A percentile compares a stretch with the other conserved stretches of the same genome.
These are phyloP conservation scores for Zygnema circumcarinatum DNA, from an alignment of 139 green algal genomes.

Conservation along the genomic window DNA sequence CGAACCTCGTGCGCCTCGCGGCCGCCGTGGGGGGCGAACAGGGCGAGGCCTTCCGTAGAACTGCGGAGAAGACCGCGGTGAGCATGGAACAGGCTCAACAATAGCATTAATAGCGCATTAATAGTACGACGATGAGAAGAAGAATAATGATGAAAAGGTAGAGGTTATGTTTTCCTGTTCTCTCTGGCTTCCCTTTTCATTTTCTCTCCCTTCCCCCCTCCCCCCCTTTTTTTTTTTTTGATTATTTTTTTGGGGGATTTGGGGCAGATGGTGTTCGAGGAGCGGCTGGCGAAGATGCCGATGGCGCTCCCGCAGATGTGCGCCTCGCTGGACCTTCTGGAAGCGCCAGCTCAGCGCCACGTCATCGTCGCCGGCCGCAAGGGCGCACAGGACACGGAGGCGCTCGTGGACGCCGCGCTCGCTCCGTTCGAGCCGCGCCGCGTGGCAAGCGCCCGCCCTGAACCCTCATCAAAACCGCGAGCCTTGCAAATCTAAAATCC, in stretches of 20 bases:
- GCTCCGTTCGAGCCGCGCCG: slow-evolving; percentile 21
- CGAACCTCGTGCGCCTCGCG: slow-evolving; percentile 69
- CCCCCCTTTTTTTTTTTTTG: slow-evolving; percentile 8
- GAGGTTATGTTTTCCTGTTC: slow-evolving; percentile 8
- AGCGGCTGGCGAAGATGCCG: slow-evolving; percentile 67
- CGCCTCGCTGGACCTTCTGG: slow-evolving; percentile 67
- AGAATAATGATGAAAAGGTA: slow-evolving; percentile 8
- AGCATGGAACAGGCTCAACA: slow-evolving; percentile 16
- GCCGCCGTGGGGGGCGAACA: not conserved
- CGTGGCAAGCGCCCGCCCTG: slow-evolving; percentile 24
- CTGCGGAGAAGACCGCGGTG: slow-evolving; percentile 36
- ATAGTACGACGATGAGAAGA: too few species aligned
- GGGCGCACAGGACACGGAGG: not conserved
- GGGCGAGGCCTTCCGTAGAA: not conserved
- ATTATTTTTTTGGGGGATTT: not conserved
- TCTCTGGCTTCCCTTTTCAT: not conserved
- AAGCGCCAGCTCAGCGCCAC: slow-evolving; percentile 67
- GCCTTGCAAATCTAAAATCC: slow-evolving; percentile 26
- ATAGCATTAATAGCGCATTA: not conserved
- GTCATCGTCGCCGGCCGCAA: slow-evolving; percentile 56
- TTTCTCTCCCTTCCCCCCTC: slow-evolving; percentile 10
- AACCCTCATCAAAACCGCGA: too few species aligned
- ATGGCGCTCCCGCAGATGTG: slow-evolving; percentile 83
- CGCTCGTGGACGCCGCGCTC: slow-evolving; percentile 7
- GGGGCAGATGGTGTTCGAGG: slow-evolving; percentile 64